A percentile compares a stretch with the other conserved stretches of the same genome.
phyloP scores from a whole-genome alignment of 2,329 filamentous ascomycete species.

The Pyrenophora tritici-repentis region DNA sequence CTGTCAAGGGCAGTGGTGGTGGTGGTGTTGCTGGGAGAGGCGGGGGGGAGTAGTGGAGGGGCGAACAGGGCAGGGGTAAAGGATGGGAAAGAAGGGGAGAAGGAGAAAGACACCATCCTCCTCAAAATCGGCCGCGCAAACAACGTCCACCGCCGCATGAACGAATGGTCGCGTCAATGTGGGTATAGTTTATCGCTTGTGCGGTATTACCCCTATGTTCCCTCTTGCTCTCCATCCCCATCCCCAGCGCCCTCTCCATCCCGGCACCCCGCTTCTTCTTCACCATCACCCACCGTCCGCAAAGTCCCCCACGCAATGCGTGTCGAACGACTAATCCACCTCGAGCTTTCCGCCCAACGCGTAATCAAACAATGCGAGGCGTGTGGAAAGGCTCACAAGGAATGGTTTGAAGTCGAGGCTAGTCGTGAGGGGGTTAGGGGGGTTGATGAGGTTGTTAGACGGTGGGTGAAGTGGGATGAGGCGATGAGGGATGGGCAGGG shows the following conservation, averaged over 20 bases:
- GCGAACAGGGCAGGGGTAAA: too few species aligned
- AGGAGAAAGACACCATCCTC: slow-evolving; percentile 62
- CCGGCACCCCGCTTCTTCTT: too few species aligned
- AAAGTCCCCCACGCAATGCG: slow-evolving; percentile 86
- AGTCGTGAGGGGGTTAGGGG: slow-evolving; percentile 69
- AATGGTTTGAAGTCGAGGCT: slow-evolving; percentile 93
- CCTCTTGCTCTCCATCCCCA: slow-evolving; percentile 30
- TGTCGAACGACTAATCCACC: slow-evolving; percentile 86
- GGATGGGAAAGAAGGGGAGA: slow-evolving; percentile 20
- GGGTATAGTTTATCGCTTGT: slow-evolving; percentile 86
- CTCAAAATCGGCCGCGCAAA: slow-evolving; percentile 69
- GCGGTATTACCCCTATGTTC: slow-evolving; percentile 85
- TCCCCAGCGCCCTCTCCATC: too few species aligned
- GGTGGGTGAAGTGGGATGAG: slow-evolving; percentile 88
- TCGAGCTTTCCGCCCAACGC: slow-evolving; percentile 72
- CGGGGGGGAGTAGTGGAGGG: too few species aligned
- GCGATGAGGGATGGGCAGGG: too few species aligned
- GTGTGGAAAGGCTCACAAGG: slow-evolving; percentile 84
- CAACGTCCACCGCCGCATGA: slow-evolving; percentile 89
- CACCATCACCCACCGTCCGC: slow-evolving; percentile 49
- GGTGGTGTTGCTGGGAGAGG: too few species aligned
- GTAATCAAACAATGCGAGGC: slow-evolving; percentile 69
- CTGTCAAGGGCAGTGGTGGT: too few species aligned
- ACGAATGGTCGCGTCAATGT: slow-evolving; percentile 93
- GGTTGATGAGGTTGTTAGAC: slow-evolving; percentile 74